Base-by-base conservation (phyloP, 345 rosid species). In the Kernera saxatilis region DNA sequence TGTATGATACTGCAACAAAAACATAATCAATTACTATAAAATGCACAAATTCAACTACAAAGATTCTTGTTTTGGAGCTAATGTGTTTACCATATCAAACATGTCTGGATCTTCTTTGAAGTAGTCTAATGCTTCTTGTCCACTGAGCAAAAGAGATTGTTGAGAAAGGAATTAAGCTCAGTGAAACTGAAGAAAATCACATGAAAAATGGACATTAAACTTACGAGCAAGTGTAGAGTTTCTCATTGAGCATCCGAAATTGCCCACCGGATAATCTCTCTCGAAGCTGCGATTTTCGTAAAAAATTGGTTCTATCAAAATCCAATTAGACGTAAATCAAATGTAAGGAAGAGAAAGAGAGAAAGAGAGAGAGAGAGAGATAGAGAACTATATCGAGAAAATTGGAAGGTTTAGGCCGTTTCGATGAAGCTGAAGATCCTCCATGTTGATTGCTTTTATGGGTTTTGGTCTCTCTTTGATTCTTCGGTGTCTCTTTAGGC, bases 221-320 rank as follows among this genome's bases (percentile, higher is more conserved):
- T 37, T 55, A 93, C 97, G 95, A 85, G 96, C 96, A 87, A 75
- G 93, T 87, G 77, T 90, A 93, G 32, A 93, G 89, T 79, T 88
- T 93, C 79, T 91, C 98, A 64, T 91, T 93, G 46, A 93, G 78
- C 97, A 89, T 88, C 81, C 98, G 82, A 65, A 93, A 93, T 74
- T 93, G 93, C 0, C 97, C 98, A 12, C 96, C 98, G 0, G 74
- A 74, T 65, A 73, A 29, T 65, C 37, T 73, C 71, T 73, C 94
- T 74, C 82, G 82, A 87, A 91, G 89, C 97, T 93, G 91, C 79
- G 56, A 46, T 21, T 33, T 30, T 48, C 26, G 35, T 41, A 2
- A 32, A 58, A 2, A 32, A 58, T 53, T 2, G 17, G 40, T 36
- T 36, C 40, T 3, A 21, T 17, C 36, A 49, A 53, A 64, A 71